Conservation (phyloP, 257 asterid species). For the Cordia subcordata region DNA sequence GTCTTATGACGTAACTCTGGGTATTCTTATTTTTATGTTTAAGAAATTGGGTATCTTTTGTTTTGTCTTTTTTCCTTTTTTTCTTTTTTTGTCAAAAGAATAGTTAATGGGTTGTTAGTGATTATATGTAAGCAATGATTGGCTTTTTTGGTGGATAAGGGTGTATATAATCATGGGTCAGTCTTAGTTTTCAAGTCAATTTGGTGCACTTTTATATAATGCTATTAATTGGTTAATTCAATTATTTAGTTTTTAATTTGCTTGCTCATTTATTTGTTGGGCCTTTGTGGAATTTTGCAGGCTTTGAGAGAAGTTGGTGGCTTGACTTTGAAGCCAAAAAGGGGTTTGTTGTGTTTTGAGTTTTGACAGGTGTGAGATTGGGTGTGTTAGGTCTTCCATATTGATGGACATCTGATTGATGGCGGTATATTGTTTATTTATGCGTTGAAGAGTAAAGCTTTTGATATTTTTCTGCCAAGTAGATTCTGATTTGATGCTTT, state of each 20-base stretch:
- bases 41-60: background rate
- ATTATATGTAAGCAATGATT: conserved; percentile 32
- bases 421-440: background rate
- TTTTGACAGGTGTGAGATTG: conserved; percentile 8
- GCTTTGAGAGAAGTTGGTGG: conserved; percentile 49
- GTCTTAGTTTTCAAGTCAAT: conserved; percentile 46
- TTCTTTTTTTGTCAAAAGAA: background rate
- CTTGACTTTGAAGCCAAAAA: conserved; percentile 59
- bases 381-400: conserved; percentile 14
- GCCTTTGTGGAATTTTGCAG: conserved; percentile 30
- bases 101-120: conserved; percentile 5
- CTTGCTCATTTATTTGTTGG: conserved; percentile 13
- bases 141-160: conserved; percentile 31
- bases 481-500: conserved; percentile 3
- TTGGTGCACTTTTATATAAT: conserved; percentile 24
- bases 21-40: background rate
- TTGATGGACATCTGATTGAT: conserved; percentile 22
- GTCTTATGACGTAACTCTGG: conserved; percentile 2
- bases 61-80: too few species aligned
- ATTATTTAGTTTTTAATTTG: conserved; percentile 16
- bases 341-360: conserved; percentile 19
- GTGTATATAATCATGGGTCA: conserved; percentile 35
- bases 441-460: conserved; percentile 17
- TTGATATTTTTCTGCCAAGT: conserved; percentile 12
- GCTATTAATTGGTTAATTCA: background rate